A percentile compares a stretch with the other conserved stretches of the same genome.
phyloP scores from a whole-genome alignment of 2,329 filamentous ascomycete species.

The Bertia moriformis region DNA sequence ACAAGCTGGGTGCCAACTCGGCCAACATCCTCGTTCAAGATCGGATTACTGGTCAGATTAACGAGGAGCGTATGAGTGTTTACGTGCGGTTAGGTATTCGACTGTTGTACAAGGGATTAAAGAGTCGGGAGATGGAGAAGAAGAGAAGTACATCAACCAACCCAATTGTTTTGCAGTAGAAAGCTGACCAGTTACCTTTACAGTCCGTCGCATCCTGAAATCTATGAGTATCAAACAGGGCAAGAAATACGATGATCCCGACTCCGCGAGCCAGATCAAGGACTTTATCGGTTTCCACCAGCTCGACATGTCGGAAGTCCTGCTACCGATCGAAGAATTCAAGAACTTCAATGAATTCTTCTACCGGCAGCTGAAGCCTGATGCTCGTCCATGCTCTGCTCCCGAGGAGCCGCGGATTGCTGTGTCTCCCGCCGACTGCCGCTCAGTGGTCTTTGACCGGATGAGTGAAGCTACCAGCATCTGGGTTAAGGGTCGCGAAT shows the following conservation, averaged over 20 bases:
- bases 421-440: conserved; percentile 86
- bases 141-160: conserved; percentile 52
- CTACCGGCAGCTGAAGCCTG: conserved; percentile 81
- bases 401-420: conserved; percentile 74
- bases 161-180: too few species aligned
- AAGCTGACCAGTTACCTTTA: neutral
- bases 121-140: conserved; percentile 94
- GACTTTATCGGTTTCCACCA: conserved; percentile 91
- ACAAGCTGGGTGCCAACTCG: conserved; percentile 91
- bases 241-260: conserved; percentile 89
- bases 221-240: conserved; percentile 92
- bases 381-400: conserved; percentile 75
- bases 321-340: conserved; percentile 68
- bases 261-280: conserved; percentile 72
- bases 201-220: conserved; percentile 69
- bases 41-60: conserved; percentile 88
- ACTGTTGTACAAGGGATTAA: conserved; percentile 86
- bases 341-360: conserved; percentile 99
- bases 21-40: conserved; percentile 97
- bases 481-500: conserved; percentile 95
- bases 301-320: conserved; percentile 82
- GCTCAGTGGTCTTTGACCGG: conserved; percentile 86
- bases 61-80: conserved; percentile 97
- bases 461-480: conserved; percentile 74
- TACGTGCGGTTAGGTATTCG: conserved; percentile 90